Evolutionary conservation across 2,329 filamentous ascomycete species (phyloP).

Genomic region (Huntiella bhutanensis): DNA sequence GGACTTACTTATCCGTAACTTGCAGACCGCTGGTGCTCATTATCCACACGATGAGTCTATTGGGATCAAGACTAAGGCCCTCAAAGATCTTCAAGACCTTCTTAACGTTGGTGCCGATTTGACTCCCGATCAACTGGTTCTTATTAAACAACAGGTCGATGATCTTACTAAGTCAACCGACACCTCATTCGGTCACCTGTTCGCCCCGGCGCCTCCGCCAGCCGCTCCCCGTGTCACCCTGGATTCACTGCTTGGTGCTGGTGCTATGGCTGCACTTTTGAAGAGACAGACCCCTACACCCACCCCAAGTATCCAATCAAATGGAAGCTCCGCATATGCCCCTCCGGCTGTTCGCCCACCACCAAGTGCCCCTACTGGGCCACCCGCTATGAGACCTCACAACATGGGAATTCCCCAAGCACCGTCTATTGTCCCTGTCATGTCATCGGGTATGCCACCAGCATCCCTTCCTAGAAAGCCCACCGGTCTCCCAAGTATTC

Average conservation of each 20-base stretch:
- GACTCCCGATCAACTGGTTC: slow-evolving; percentile 61
- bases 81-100: slow-evolving; percentile 60
- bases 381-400: slow-evolving; percentile 19
- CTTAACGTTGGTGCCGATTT: slow-evolving; percentile 62
- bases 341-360: background rate
- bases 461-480: background rate
- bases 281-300: slow-evolving; percentile 19
- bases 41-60: slow-evolving; percentile 59
- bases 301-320: background rate
- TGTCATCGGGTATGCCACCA: slow-evolving; percentile 14
- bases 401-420: slow-evolving; percentile 23
- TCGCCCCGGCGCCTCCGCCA: slow-evolving; percentile 17
- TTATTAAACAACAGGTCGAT: slow-evolving; percentile 71
- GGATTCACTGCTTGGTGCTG: slow-evolving; percentile 39
- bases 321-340: background rate
- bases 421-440: slow-evolving; percentile 6
- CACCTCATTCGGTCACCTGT: slow-evolving; percentile 24
- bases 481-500: background rate
- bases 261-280: slow-evolving; percentile 39
- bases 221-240: slow-evolving; percentile 23
- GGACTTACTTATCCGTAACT: slow-evolving; percentile 53
- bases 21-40: slow-evolving; percentile 54
- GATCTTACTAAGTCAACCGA: slow-evolving; percentile 50
- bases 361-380: background rate
- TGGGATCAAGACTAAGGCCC: slow-evolving; percentile 63